Evolutionary conservation across 257 asterid genomes (phyloP).

Genomic region (Ballota nigra): DNA sequence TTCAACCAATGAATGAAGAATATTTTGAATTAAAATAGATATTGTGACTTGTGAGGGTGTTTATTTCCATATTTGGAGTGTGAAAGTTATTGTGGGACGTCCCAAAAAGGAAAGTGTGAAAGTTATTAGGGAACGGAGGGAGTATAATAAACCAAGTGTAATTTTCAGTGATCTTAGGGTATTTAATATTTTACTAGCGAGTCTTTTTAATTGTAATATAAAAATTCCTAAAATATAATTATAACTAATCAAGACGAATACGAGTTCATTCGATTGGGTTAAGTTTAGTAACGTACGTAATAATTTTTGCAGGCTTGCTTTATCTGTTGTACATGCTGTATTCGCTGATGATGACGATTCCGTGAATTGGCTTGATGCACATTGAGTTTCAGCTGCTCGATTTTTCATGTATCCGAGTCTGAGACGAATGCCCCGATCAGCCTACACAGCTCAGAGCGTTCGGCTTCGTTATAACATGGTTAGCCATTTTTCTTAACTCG

Average conservation of each 20-base stretch:
- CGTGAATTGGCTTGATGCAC: constrained; percentile 35
- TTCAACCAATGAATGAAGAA: too few relatives aligned
- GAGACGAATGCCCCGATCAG: not conserved
- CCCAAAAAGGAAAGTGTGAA: too few relatives aligned
- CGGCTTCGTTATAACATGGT: constrained; percentile 3
- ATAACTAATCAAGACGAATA: not conserved
- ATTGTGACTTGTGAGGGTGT: too few relatives aligned
- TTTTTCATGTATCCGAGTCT: not conserved
- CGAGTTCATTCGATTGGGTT: not conserved
- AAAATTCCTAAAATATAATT: not conserved
- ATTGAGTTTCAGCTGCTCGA: constrained; percentile 18
- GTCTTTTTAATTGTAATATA: not conserved
- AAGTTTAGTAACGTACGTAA: too few relatives aligned
- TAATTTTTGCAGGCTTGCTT: constrained; percentile 53
- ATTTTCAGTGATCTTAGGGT: too few relatives aligned
- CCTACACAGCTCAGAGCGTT: not conserved
- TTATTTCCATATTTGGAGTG: too few relatives aligned
- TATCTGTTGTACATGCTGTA: constrained; percentile 53
- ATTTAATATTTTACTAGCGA: not conserved
- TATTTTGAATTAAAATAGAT: too few relatives aligned
- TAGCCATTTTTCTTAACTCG: constrained; percentile 10
- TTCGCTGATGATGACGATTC: constrained; percentile 70
- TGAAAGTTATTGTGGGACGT: too few relatives aligned
- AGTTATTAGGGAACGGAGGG: too few relatives aligned
- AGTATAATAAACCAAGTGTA: too few relatives aligned